Conservation (phyloP, 2,329 filamentous ascomycete species). For the Fonsecaea erecta region DNA sequence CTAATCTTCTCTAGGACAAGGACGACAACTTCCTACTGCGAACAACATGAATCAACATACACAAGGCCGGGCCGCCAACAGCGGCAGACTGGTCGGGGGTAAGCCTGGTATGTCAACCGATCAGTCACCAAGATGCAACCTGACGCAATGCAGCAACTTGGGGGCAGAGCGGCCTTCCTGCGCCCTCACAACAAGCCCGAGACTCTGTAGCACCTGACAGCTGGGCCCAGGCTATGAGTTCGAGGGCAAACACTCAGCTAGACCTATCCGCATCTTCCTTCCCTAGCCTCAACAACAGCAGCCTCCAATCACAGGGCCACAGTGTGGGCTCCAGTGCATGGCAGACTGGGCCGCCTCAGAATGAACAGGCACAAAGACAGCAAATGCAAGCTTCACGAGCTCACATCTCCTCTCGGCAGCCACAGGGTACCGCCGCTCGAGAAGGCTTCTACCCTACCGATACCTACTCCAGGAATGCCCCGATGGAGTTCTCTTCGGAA, state of each 20-base stretch:
- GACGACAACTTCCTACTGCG: conserved; percentile 31
- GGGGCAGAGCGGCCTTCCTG: conserved; percentile 31
- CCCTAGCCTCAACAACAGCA: conserved; percentile 36
- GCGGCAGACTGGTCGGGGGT: conserved; percentile 29
- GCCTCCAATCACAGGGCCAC: conserved; percentile 32
- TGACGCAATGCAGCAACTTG: conserved; percentile 29
- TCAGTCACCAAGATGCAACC: neutral
- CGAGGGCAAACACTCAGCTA: conserved; percentile 33
- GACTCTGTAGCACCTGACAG: conserved; percentile 33
- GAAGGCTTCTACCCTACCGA: conserved; percentile 34
- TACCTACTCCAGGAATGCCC: conserved; percentile 35
- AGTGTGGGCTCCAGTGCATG: conserved; percentile 35
- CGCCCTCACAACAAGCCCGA: conserved; percentile 26
- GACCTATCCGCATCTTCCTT: conserved; percentile 39
- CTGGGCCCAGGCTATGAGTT: conserved; percentile 38
- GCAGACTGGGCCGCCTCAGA: conserved; percentile 37
- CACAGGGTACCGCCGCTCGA: conserved; percentile 21
- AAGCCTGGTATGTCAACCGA: conserved; percentile 32
- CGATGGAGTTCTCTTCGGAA: conserved; percentile 33
- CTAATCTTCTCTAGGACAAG: conserved; percentile 29
- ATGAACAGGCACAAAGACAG: conserved; percentile 32
- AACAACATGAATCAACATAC: conserved; percentile 34
- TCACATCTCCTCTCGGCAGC: conserved; percentile 30
- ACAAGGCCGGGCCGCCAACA: conserved; percentile 32
- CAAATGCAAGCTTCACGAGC: conserved; percentile 26